Base-by-base conservation (phyloP, 305 asterid genomes). In the Rubia tinctorum region DNA sequence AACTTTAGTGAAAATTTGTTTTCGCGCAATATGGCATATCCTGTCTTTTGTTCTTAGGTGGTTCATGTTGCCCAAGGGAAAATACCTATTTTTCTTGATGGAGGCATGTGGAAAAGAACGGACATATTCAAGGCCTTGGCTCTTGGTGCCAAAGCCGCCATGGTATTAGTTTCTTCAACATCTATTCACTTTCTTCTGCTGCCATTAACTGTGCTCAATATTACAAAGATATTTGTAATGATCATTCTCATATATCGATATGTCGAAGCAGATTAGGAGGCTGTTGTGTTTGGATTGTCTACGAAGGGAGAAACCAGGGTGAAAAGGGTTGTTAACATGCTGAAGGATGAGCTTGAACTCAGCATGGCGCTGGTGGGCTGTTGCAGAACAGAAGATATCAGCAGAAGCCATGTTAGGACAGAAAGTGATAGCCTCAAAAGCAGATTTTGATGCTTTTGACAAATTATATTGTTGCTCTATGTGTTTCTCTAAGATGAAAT, bases 91-190 rank as follows among this genome's bases (percentile, higher is more conserved):
- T 73, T 86, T 43, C 20, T 88, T 15, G 93, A 89, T 63, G 96
- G 96, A 75, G 93, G 96, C 20, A 81, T 89, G 77, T 83, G 96
- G 76, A 82, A 92, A 18, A 92, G 94, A 67, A 84, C 94, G 6
- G 96, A 88, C 72, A 73, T 90, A 77, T 90, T 90, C 87, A 90
- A 90, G 88, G 92, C 91, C 77, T 80, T 90, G 71, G 91, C 94
- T 76, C 88, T 90, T 42, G 96, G 96, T n/a, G 96, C 96, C 66
- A 84, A 82, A 79, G 88, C 88, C n/a, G 85, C 85, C 63, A 40
- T 86, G 87, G 90, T 86, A 79, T 79, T 22, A 18, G 42, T 34
- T 39, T 58, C 3, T 55, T 20, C 7, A 1, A 2, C 30, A 17
- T 5, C 3, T 34, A 4, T 58, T 58, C 42, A 49, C 34, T 58